Evolutionary conservation across 1,139 yeast genomes (phyloP).

Genomic region (Taiozyma onychis): DNA sequence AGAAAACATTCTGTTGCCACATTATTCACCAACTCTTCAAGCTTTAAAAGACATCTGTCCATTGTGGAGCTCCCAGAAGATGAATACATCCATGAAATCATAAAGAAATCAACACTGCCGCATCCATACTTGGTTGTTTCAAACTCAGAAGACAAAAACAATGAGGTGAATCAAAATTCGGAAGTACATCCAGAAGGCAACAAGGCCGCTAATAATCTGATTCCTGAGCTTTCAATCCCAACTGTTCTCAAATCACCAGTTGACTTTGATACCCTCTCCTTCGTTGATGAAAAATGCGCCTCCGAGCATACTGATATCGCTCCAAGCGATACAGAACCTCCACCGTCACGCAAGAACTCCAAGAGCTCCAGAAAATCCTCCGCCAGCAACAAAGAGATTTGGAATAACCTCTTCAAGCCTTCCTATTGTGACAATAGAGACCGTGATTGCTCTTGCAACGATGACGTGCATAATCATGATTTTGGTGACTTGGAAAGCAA

Average conservation of each 20-base stretch:
- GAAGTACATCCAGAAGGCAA: neutral
- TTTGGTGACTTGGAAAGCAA: neutral
- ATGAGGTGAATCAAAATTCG: neutral
- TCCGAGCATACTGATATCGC: neutral
- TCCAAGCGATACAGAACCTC: neutral
- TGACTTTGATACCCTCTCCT: constrained; percentile 21
- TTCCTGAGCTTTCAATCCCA: constrained; percentile 8
- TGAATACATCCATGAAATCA: neutral
- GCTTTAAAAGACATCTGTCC: constrained; percentile 14
- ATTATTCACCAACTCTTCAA: constrained; percentile 13
- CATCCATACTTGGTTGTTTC: neutral
- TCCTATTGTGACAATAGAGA: constrained; percentile 14
- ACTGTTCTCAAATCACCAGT: constrained; percentile 13
- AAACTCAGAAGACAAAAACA: neutral
- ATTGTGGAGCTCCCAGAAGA: constrained; percentile 16
- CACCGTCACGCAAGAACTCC: neutral
- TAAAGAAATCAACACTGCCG: neutral
- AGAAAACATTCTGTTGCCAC: constrained; percentile 19
- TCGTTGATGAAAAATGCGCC: constrained; percentile 12
- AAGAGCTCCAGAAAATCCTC: neutral
- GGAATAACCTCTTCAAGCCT: constrained; percentile 21
- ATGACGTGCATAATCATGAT: constrained; percentile 6
- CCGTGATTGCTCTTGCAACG: constrained; percentile 14
- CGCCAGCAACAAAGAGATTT: constrained; percentile 4
- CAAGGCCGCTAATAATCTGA: neutral